These are phyloP conservation scores for Aspergillus saccharolyticus DNA, from an alignment of 495 filamentous ascomycete species.

Conservation along the genomic window DNA sequence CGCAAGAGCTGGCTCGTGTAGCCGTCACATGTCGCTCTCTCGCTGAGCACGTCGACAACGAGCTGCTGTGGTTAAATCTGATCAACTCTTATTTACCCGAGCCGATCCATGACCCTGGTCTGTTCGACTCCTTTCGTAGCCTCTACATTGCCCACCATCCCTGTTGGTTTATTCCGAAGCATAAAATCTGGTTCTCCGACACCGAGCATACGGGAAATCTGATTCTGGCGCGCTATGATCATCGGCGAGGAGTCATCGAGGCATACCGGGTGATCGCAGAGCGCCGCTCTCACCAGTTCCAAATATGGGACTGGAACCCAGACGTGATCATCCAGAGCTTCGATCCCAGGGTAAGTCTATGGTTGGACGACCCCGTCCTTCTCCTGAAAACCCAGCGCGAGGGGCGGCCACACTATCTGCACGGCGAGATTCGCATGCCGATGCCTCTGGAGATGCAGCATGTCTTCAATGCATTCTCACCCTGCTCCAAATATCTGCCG, in stretches of 20 bases:
- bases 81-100: constrained; percentile 59
- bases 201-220: constrained; percentile 61
- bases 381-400: constrained; percentile 45
- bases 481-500: constrained; percentile 36
- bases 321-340: constrained; percentile 73
- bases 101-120: constrained; percentile 41
- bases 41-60: constrained; percentile 45
- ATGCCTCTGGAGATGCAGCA: constrained; percentile 43
- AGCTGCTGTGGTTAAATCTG: constrained; percentile 58
- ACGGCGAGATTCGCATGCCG: constrained; percentile 49
- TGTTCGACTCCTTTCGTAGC: constrained; percentile 56
- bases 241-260: constrained; percentile 68
- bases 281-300: constrained; percentile 42
- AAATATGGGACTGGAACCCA: constrained; percentile 58
- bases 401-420: constrained; percentile 17
- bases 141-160: constrained; percentile 72
- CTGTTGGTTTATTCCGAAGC: constrained; percentile 74
- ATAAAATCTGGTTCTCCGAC: constrained; percentile 86
- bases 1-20: constrained; percentile 50
- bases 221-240: constrained; percentile 68
- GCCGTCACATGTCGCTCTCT: constrained; percentile 53
- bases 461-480: constrained; percentile 44
- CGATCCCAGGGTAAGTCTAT: constrained; percentile 60
- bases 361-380: constrained; percentile 65
- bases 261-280: constrained; percentile 71